Percentiles rank a stretch among this genome's conserved stretches.
Conservation (phyloP, 345 rosid genomes). For the Eucalyptus pauciflora region DNA sequence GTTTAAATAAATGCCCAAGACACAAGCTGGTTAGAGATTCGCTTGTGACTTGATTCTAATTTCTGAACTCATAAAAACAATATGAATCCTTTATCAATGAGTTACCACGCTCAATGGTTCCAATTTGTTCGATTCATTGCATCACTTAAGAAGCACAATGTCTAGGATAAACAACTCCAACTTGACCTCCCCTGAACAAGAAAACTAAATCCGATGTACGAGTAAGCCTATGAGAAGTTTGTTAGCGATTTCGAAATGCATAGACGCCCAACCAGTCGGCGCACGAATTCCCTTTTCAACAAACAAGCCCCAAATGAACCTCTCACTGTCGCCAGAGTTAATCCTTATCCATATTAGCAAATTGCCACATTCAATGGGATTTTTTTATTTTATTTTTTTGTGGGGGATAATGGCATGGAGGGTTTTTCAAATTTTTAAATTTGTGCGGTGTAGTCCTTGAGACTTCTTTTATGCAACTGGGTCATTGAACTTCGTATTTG, state of each 20-base stretch:
- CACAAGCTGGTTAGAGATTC: too few relatives aligned
- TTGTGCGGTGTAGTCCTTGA: background rate
- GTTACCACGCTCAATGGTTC: background rate
- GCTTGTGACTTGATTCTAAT: rapidly evolving
- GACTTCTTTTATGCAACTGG: background rate
- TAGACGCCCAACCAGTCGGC: background rate
- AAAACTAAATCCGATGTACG: background rate
- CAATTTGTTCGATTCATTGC: background rate
- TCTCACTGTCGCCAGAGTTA: background rate
- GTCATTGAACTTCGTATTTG: background rate
- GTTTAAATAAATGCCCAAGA: too few relatives aligned
- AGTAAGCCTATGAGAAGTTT: background rate
- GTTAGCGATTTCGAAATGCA: background rate
- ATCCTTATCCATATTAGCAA: background rate
- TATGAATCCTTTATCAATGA: too few relatives aligned
- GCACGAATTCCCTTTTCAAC: background rate
- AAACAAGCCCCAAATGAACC: background rate
- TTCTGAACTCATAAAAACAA: too few relatives aligned
- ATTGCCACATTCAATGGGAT: background rate
- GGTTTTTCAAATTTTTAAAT: too few relatives aligned
- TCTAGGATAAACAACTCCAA: background rate
- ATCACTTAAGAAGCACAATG: background rate
- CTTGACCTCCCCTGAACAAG: background rate
- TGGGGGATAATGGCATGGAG: background rate
- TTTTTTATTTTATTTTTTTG: too few relatives aligned